Evolutionary conservation across 148 eudicot species (phyloP).

Genomic region (Persicaria tinctoria): DNA sequence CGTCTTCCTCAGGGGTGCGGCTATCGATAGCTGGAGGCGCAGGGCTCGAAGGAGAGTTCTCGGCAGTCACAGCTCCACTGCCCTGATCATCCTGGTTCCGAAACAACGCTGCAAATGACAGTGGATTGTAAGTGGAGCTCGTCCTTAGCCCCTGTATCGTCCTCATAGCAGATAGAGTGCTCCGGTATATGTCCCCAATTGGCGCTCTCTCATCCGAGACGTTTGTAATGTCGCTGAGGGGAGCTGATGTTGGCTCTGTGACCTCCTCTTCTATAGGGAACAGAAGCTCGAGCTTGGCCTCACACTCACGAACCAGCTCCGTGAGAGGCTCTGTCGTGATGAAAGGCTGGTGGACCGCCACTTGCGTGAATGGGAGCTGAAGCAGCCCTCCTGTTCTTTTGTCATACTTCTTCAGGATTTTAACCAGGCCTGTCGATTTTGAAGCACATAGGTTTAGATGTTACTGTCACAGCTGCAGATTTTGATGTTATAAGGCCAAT

Average conservation of each 20-base stretch:
- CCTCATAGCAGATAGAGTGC: constrained; percentile 73
- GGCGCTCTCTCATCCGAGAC: constrained; percentile 25
- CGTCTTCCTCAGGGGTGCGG: not conserved
- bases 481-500: not conserved
- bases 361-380: constrained; percentile 76
- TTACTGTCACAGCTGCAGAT: not conserved
- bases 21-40: not conserved
- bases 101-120: constrained; percentile 61
- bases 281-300: constrained; percentile 77
- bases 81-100: constrained; percentile 60
- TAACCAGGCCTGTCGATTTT: constrained; percentile 54
- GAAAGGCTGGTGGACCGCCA: constrained; percentile 80
- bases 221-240: constrained; percentile 26
- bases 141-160: constrained; percentile 74
- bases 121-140: constrained; percentile 77
- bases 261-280: constrained; percentile 91
- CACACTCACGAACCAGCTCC: constrained; percentile 70
- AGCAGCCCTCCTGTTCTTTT: constrained; percentile 84
- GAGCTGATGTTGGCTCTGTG: constrained; percentile 38
- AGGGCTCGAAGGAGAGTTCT: constrained; percentile 52
- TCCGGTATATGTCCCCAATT: constrained; percentile 51
- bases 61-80: constrained; percentile 71
- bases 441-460: not conserved
- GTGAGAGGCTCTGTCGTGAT: constrained; percentile 89
- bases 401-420: constrained; percentile 89